Base-by-base conservation (phyloP, 2,329 filamentous ascomycete genomes). In the Diaporthe aspalathi region DNA sequence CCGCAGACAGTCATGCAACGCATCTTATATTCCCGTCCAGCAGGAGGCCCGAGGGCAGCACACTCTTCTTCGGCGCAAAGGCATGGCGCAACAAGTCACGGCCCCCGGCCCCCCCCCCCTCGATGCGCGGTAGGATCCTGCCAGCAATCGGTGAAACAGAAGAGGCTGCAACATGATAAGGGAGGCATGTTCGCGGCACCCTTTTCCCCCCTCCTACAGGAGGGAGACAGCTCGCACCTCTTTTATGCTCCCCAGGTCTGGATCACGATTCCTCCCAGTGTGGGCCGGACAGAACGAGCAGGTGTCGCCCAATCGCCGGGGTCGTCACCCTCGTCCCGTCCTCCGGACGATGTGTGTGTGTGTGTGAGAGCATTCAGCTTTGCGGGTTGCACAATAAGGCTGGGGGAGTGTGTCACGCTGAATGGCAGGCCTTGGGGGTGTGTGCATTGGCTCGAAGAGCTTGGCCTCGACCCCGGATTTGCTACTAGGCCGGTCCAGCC, bases 351-450 rank as follows among this genome's bases (percentile, higher is more conserved):
- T 22, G 32, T 38, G 35, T 12, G 12, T 12, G 9, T 11, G 5
- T 38, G 2, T 38, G 6, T 38, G 12, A 11, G 6, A 32, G 27
- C 22, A 32, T n/a, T n/a, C n/a, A n/a, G n/a, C n/a, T n/a, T n/a
- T n/a, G n/a, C n/a, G n/a, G n/a, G 40, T 24, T 32, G 40, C 57
- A 47, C 38, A 32, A 47, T 47, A 32, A 47, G 40, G 40, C 57
- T 62, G 57, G 57, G 9, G 22, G 27, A 49, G 24, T 65, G 60
- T 47, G 60, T 47, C 56, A 45, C 56, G 22, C 38, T 29, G 35
- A n/a, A n/a, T n/a, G n/a, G n/a, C n/a, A n/a, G n/a, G 45, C 29
- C 35, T 38, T 8, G 32, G 32, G 32, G 32, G 32, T 32, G 5
- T 5, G 5, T 24, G 60, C 29, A 63, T 32, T 49, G 43, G 27